phyloP scores from a whole-genome alignment of 2,329 filamentous ascomycete genomes.

The Akanthomyces lecanii region DNA sequence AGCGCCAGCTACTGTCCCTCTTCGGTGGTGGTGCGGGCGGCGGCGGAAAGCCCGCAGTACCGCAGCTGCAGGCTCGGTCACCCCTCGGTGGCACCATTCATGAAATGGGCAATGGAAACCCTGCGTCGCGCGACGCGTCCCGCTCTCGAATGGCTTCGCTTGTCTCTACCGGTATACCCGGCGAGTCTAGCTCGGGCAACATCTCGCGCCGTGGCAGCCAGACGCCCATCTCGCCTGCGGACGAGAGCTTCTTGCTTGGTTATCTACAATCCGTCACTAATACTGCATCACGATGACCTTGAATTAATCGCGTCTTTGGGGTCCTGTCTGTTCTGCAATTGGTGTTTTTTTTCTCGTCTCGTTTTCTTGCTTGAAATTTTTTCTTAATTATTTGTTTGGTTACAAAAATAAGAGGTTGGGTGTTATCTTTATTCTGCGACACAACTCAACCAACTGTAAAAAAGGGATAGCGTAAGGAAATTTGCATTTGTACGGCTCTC shows the following conservation, averaged over 20 bases:
- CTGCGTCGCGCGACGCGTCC: constrained; percentile 19
- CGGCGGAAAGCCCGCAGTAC: background rate
- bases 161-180: constrained; percentile 31
- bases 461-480: background rate
- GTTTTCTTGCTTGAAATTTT: background rate
- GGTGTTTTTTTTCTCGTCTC: background rate
- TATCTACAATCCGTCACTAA: constrained; percentile 61
- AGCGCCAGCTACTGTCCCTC: constrained; percentile 53
- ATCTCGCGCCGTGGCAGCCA: constrained; percentile 44
- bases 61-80: constrained; percentile 7
- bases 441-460: background rate
- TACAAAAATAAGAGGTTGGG: background rate
- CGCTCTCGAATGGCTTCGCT: constrained; percentile 42
- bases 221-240: constrained; percentile 60
- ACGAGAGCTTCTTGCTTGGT: constrained; percentile 71
- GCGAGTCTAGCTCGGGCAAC: constrained; percentile 27
- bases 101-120: constrained; percentile 17
- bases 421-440: constrained; percentile 8
- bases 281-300: constrained; percentile 30
- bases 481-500: constrained; percentile 3
- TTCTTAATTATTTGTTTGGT: background rate
- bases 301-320: background rate
- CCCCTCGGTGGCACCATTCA: constrained; percentile 12
- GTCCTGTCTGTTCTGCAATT: background rate
- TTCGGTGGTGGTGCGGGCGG: constrained; percentile 40